phyloP scores from a whole-genome alignment of 1,284 basidiomycete genomes.

The Cystobasidium sp. region DNA sequence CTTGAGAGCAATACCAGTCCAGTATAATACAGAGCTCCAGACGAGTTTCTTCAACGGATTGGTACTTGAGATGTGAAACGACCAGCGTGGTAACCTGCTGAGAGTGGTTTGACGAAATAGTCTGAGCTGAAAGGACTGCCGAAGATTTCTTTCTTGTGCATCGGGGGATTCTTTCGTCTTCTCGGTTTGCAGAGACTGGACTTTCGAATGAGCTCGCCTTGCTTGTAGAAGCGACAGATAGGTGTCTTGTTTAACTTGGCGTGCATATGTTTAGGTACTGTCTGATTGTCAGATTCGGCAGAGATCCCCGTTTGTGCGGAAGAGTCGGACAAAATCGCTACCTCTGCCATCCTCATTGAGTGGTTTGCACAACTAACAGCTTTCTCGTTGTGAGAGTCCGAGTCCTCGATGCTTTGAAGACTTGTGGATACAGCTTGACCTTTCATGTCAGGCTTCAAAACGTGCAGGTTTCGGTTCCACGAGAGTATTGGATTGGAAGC shows the following conservation, averaged over 20 bases:
- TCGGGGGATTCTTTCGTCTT: conserved; percentile 7
- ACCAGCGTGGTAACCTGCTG: neutral
- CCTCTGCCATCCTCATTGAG: neutral
- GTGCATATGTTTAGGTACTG: neutral
- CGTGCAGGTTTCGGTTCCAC: neutral
- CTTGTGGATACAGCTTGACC: neutral
- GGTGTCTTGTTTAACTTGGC: conserved; percentile 5
- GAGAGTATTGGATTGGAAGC: neutral
- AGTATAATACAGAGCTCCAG: too few relatives aligned
- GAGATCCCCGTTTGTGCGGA: neutral
- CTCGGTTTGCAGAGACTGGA: conserved; percentile 8
- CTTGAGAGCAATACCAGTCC: too few relatives aligned
- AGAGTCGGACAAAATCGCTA: neutral
- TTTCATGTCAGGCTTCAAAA: neutral
- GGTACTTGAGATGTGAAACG: too few relatives aligned
- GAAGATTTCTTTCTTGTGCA: conserved; percentile 17
- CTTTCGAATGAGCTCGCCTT: conserved; percentile 25
- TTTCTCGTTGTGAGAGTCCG: neutral
- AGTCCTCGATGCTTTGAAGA: neutral
- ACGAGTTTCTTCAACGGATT: too few relatives aligned
- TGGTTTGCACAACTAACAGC: neutral
- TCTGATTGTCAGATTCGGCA: neutral
- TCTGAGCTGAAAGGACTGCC: conserved; percentile 15
- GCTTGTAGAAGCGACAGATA: conserved; percentile 29
- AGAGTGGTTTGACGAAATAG: conserved; percentile 17